These are phyloP conservation scores for Macrolepiota albuminosa DNA, from an alignment of 768 basidiomycete species.

Conservation along the genomic window DNA sequence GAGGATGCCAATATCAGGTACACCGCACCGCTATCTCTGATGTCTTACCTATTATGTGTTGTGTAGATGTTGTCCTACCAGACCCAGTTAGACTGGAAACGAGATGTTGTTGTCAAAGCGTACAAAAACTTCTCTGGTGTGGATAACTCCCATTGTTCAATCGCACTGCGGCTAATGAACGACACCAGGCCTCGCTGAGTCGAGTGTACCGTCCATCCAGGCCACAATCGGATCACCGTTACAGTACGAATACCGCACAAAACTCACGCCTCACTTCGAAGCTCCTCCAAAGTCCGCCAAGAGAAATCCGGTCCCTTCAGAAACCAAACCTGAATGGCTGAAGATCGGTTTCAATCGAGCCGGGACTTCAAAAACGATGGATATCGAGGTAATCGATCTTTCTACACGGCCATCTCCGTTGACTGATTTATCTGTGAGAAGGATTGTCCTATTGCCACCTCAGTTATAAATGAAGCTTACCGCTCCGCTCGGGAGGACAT, in stretches of 20 bases:
- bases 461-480: constrained; percentile 68
- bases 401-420: neutral
- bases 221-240: constrained; percentile 83
- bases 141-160: neutral
- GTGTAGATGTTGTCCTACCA: constrained; percentile 81
- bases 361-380: constrained; percentile 70
- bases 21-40: constrained; percentile 4
- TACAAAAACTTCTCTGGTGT: constrained; percentile 71
- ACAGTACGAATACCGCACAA: constrained; percentile 91
- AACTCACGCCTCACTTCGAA: constrained; percentile 96
- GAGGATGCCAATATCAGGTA: constrained; percentile 94
- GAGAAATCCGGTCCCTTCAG: constrained; percentile 18
- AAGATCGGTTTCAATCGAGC: constrained; percentile 88
- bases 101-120: constrained; percentile 80
- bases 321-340: constrained; percentile 57
- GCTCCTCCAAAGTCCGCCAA: constrained; percentile 48
- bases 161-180: neutral
- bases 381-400: constrained; percentile 72
- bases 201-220: constrained; percentile 58
- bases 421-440: constrained; percentile 21
- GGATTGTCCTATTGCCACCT: constrained; percentile 92
- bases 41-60: neutral
- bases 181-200: constrained; percentile 45
- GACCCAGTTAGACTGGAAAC: constrained; percentile 81
- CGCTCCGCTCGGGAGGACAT: constrained; percentile 59